Conservation (phyloP, 163 green algal species). For the Scenedesmus sp. region DNA sequence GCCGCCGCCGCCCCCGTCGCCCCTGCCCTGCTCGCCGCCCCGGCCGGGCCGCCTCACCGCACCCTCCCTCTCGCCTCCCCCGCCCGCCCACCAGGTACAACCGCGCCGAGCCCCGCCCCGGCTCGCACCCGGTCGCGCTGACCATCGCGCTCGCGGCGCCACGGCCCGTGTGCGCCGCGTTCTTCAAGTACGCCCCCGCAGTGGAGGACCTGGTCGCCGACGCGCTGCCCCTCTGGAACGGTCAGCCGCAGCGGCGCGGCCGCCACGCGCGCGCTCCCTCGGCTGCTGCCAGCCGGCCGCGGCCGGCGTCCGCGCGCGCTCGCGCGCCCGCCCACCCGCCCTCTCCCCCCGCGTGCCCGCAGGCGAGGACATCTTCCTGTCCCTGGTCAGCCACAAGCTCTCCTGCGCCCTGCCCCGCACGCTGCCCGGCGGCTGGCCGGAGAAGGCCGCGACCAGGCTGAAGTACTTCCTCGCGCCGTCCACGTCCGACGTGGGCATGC, state of each 20-base stretch:
- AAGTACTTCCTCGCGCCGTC: no score
- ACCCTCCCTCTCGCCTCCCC: no score
- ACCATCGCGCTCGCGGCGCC: constrained; percentile 2
- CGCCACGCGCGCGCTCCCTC: no score
- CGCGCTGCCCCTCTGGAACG: neutral
- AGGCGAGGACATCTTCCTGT: constrained; percentile 16
- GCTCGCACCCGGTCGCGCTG: constrained; percentile 2
- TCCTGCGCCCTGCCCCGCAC: neutral
- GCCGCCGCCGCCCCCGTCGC: no score
- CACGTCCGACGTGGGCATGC: constrained; percentile 1
- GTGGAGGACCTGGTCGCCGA: constrained; percentile 9
- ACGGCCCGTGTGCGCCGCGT: neutral
- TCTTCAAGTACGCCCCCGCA: constrained; percentile 14
- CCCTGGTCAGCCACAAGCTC: constrained; percentile 2
- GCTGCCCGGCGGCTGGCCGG: neutral
- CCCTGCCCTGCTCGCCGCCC: constrained; percentile 3
- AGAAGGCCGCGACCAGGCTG: neutral
- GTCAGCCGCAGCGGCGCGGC: neutral
- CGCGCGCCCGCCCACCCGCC: no score
- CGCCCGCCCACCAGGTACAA: neutral
- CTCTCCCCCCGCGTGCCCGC: no score
- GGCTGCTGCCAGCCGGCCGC: no score
- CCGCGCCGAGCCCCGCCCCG: neutral
- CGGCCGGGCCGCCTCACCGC: no score
- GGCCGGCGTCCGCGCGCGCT: no score